Base-by-base conservation (phyloP, 371 early-diverging fungal genomes). In the Fennellomyces sp. region DNA sequence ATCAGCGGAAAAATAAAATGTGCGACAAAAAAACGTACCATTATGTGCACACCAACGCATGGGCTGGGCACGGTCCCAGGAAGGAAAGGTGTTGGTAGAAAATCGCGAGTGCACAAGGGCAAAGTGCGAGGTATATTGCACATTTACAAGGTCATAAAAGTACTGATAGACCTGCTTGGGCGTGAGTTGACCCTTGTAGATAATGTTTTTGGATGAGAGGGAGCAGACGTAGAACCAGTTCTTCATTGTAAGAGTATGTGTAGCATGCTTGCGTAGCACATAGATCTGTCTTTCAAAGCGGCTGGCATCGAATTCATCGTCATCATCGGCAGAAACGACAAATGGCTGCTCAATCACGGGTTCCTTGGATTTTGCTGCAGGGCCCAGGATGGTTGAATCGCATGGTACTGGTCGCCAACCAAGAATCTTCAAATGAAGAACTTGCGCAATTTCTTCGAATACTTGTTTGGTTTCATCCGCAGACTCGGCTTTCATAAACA, bases 11-110 rank as follows among this genome's bases (percentile, higher is more conserved):
- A 28, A 33, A 36, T 31, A 27, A 17, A 12, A 53, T 35, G 42
- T 1, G 28, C 17, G 30, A 17, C 5, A 17, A 31, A 19, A 27
- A 15, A 28, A 56, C 81, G 76, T 85, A 91, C 96, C 98, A 71
- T 98, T 98, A 82, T 98, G 98, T 45, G 97, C 98, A 67, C 91
- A 91, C 92, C 91, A 92, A 62, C 96, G 84, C 92, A 97, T 91
- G 26, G 98, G 98, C 72, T 98, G 98, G 49, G 97, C 96, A 65
- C 97, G 89, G 75, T 98, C 97, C 98, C 98, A 98, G 13, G 91
- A 90, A 13, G 98, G 98, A 76, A 97, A 97, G 19, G 98, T 98
- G 81, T 98, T 98, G 39, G 98, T 98, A 33, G 96, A 96, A 88
- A 97, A 98, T 58, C 98, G 89, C 23, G 97, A 96, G 78, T 98